Conservation (phyloP, 306 rosid genomes). For the Elaeagnus macrophylla region DNA sequence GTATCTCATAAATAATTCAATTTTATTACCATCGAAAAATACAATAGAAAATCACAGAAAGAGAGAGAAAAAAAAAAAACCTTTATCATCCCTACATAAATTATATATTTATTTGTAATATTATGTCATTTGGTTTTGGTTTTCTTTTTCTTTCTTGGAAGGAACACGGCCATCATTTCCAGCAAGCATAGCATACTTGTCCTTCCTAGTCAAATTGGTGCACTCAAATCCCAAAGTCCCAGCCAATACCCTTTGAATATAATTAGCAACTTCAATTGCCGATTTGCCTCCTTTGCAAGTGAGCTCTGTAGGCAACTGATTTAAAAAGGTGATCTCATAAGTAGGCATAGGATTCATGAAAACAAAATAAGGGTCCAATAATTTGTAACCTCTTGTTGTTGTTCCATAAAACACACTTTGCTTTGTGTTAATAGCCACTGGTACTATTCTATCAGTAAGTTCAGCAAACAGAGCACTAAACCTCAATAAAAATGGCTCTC, state of each 20-base stretch:
- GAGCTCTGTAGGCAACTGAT: background rate
- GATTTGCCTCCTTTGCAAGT: constrained; percentile 76
- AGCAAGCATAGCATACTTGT: constrained; percentile 68
- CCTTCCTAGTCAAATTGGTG: constrained; percentile 78
- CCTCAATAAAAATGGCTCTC: background rate
- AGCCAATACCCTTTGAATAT: constrained; percentile 71
- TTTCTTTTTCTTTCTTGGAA: constrained; percentile 34
- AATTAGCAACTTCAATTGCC: constrained; percentile 75
- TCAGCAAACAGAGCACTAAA: background rate
- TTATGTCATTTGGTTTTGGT: background rate
- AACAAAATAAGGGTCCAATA: background rate
- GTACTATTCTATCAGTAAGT: background rate
- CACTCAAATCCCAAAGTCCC: constrained; percentile 88
- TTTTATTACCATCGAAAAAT: too few species aligned
- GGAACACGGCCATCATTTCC: constrained; percentile 82
- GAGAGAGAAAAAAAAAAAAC: too few species aligned
- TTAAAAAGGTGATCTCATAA: background rate
- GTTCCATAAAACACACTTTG: background rate
- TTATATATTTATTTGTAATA: too few species aligned
- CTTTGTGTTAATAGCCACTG: background rate
- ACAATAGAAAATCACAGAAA: too few species aligned
- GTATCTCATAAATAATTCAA: too few species aligned
- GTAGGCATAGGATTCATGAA: background rate
- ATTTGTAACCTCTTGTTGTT: background rate
- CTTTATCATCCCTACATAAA: too few species aligned